Evolutionary conservation across 1,284 basidiomycete species (phyloP).

Genomic region (Marasmius tenuissimus): DNA sequence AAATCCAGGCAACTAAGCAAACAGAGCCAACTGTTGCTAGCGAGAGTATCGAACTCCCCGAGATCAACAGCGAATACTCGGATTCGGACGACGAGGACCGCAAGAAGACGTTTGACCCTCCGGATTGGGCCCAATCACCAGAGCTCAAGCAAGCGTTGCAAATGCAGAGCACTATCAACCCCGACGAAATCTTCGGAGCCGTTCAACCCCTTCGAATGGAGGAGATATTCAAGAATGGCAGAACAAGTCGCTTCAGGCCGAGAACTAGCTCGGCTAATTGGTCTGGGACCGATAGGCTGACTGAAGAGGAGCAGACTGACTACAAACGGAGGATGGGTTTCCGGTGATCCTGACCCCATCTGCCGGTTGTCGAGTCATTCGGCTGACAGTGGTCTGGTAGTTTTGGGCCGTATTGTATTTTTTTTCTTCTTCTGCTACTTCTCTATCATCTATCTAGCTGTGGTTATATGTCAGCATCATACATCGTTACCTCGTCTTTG

Average conservation of each 20-base stretch:
- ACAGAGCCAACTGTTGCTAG: constrained; percentile 51
- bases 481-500: too few species aligned
- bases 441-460: too few species aligned
- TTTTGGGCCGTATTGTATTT: too few species aligned
- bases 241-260: constrained; percentile 80
- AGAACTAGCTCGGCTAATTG: constrained; percentile 94
- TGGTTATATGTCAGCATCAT: too few species aligned
- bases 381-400: too few species aligned
- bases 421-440: too few species aligned
- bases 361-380: background rate
- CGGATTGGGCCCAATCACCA: constrained; percentile 89
- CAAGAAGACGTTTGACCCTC: constrained; percentile 68
- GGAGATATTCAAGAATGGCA: constrained; percentile 69
- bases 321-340: constrained; percentile 92
- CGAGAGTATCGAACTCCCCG: constrained; percentile 88
- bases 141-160: constrained; percentile 76
- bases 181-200: constrained; percentile 89
- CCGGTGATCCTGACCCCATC: constrained; percentile 28
- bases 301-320: constrained; percentile 78
- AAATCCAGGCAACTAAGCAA: constrained; percentile 61
- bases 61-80: constrained; percentile 94
- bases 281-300: constrained; percentile 83
- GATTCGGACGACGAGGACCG: constrained; percentile 90
- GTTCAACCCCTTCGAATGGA: constrained; percentile 87
- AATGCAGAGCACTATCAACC: constrained; percentile 82